Evolutionary conservation across 129 eudicot genomes (phyloP), one percentile per base, ranked within the genome.

Genomic region (Flaveria robusta): DNA sequence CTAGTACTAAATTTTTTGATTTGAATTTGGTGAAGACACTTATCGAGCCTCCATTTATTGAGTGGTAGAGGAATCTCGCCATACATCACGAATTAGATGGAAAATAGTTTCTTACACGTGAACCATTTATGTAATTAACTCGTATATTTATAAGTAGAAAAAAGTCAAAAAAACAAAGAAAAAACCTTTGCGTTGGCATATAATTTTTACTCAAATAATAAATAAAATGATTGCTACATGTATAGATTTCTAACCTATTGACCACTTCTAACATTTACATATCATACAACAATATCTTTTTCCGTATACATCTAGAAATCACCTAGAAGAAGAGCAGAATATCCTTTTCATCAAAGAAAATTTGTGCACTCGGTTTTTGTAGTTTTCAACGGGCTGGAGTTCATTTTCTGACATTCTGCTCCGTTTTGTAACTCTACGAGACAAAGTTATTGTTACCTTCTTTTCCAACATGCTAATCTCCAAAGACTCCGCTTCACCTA

Each of bases 401-500:
- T 86, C 51, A 46, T 66, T 19, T 46, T 29, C 22, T 0, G 80
- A 65, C 49, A 68, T 50, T 82, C 71, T 78, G 10, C 64, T 47
- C 39, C 70, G 63, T 34, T 55, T 63, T 3, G 82, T 77, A 68
- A 51, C 75, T 74, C 83, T 84, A 51, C 84, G 85, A 4, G 75
- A 72, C 65, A 86, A 49, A 26, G 92, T 87, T 7, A 90, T 46
- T 2, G 93, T 86, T 14, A 92, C 94, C 81, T 79, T 90, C 76
- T 92, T 88, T 42, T 92, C 96, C 71, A 68, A 42, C 34, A 88
- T 78, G 66, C 89, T 90, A 45, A 90, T 79, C 88, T 86, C 89
- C 78, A 92, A 85, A 0, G 94, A 92, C 39, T 92, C 89, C 0
- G 87, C 82, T 59, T 89, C 94, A 43, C 93, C 96, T 92, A 41